Evolutionary conservation across 2,329 filamentous ascomycete genomes (phyloP), one percentile per base, ranked within the genome.

Genomic region (Epichloe amarillans): DNA sequence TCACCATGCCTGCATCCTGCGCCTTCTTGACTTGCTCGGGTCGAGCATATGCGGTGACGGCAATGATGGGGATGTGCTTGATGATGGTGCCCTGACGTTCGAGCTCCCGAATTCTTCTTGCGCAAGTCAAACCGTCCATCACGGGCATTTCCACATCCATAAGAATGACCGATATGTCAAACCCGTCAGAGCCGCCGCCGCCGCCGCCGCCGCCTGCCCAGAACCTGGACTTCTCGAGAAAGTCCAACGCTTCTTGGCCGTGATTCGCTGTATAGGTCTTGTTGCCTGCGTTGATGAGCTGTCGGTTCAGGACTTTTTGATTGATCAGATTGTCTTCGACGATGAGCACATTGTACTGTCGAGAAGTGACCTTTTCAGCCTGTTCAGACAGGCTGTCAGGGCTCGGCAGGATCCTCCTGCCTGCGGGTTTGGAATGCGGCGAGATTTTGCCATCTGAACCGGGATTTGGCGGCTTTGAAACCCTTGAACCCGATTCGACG

Each of bases 141-240:
- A 88, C 74, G 1, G 86, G 86, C 86, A 89, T 89, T 60, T 88
- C 84, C 47, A 88, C 72, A 60, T 90, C 86, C 85, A 89, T 88
- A 5, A 89, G 65, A 14, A 89, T 81, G 42, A 88, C 72, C 11
- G 79, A 79, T 26, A 86, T 72, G 46, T 80, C 73, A 10, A 72
- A 65, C 3, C 72, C 72, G 15, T 52, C 47, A 11, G 63, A 52
- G 53, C 72, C 70, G 7, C 71, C 66, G n/a, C 71, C 72, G 19
- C 19, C 72, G 19, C 19, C 19, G 19, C 72, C 70, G 7, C 71
- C 66, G n/a, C 71, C 72, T 19, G 61, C 60, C 78, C 78, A 80
- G 61, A 76, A 80, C 4, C 70, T 69, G 8, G 78, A 80, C 46
- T 67, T 69, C 51, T 74, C 70, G 36, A 83, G 61, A 44, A 74